Evolutionary conservation across 1,139 yeast species (phyloP).

Genomic region (Debaryomyces nepalensis): DNA sequence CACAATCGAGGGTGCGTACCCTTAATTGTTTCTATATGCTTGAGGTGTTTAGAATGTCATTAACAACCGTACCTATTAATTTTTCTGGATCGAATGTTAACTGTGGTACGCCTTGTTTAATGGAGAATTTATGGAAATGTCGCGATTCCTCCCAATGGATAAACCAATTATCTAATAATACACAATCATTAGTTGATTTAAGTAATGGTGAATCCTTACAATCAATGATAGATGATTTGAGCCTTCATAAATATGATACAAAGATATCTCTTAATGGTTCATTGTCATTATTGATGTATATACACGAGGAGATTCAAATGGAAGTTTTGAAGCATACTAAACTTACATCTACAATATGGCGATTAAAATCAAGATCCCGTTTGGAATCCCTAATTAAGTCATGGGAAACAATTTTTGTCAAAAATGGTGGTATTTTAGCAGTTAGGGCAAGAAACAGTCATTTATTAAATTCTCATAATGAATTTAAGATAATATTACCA

Average conservation of each 20-base stretch:
- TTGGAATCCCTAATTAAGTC: constrained; percentile 58
- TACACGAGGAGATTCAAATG: constrained; percentile 70
- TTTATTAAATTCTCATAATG: constrained; percentile 54
- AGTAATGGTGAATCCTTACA: constrained; percentile 61
- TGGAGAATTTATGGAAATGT: constrained; percentile 74
- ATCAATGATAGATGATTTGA: constrained; percentile 52
- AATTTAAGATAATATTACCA: constrained; percentile 67
- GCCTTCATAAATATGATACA: constrained; percentile 45
- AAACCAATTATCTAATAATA: constrained; percentile 20
- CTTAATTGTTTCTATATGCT: constrained; percentile 78
- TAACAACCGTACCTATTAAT: constrained; percentile 63
- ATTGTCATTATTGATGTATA: constrained; percentile 67
- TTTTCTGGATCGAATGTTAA: constrained; percentile 62
- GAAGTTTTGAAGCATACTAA: constrained; percentile 42
- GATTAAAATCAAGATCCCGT: constrained; percentile 60
- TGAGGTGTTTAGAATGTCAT: constrained; percentile 69
- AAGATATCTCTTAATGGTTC: constrained; percentile 60
- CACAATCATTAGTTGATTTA: constrained; percentile 45
- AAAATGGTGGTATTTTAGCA: constrained; percentile 62
- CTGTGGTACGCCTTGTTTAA: constrained; percentile 76
- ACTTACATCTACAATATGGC: constrained; percentile 53
- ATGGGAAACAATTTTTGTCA: constrained; percentile 67
- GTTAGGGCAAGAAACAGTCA: constrained; percentile 57
- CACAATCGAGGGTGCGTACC: constrained; percentile 86
- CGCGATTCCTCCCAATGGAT: constrained; percentile 64